Evolutionary conservation across 2,329 filamentous ascomycete genomes (phyloP).

Genomic region (Colletotrichum shisoi): DNA sequence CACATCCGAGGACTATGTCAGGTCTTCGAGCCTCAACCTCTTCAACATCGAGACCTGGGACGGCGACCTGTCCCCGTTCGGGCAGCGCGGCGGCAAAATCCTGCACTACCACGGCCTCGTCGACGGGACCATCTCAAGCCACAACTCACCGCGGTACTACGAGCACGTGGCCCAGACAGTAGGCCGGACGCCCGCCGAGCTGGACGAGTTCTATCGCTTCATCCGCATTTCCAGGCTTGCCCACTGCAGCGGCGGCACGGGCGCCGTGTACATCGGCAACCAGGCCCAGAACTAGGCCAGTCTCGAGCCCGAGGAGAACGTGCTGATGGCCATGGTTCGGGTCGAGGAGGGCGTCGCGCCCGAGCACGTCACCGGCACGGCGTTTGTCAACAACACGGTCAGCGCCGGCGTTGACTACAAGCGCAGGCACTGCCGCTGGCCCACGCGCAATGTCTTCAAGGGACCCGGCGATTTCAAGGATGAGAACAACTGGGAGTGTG

Average conservation of each 20-base stretch:
- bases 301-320: conserved; percentile 51
- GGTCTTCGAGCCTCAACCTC: conserved; percentile 48
- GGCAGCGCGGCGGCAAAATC: conserved; percentile 53
- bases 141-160: conserved; percentile 58
- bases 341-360: conserved; percentile 55
- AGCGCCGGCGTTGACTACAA: conserved; percentile 44
- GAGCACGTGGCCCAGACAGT: conserved; percentile 56
- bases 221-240: conserved; percentile 62
- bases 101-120: conserved; percentile 57
- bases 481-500: conserved; percentile 35
- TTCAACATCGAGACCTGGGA: conserved; percentile 51
- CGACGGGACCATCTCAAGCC: conserved; percentile 54
- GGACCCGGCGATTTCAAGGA: conserved; percentile 35
- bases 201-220: conserved; percentile 58
- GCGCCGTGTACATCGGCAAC: conserved; percentile 49
- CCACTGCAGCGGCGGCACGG: conserved; percentile 58
- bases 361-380: conserved; percentile 49
- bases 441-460: conserved; percentile 46
- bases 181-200: conserved; percentile 44
- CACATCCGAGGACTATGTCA: conserved; percentile 48
- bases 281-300: conserved; percentile 40
- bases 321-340: conserved; percentile 57
- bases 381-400: conserved; percentile 44
- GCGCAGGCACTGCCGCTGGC: conserved; percentile 49
- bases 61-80: conserved; percentile 52